Evolutionary conservation across 768 basidiomycete genomes (phyloP), one percentile per base, ranked within the genome.

Genomic region (Phylloporus arenicola): DNA sequence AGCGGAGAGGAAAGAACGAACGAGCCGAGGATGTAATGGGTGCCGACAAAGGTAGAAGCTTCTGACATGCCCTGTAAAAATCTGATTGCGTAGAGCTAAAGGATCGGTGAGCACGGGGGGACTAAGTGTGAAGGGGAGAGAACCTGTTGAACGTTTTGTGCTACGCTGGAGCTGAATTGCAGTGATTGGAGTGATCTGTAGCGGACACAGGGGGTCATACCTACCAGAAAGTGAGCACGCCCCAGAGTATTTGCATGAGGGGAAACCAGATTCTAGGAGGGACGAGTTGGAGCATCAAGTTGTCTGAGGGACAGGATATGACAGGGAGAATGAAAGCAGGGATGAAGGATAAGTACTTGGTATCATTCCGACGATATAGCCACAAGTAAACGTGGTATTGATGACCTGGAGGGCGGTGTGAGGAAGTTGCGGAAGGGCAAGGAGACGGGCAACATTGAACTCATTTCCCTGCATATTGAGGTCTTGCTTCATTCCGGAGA

Each of bases 1-100:
- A 27, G 31, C 19, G 44, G 42, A 52, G 20, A 17, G 11, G 30
- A 42, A 5, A 40, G 19, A 2, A 74, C 81, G 51, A 58, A 85
- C 84, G 82, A 82, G 55, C 86, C 84, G 16, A 87, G 78, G 54
- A 86, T 71, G 58, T 84, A 84, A 55, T 84, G 84, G 14, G 83
- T 81, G 31, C 86, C 86, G 24, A 83, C 83, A 63, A 88, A 89
- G 2, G 85, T 88, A 8, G 84, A 86, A 0, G 84, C 78, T 64
- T 88, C 86, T 7, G 81, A 78, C 50, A 86, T 71, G 20, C 83
- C 87, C 64, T 86, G 84, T 48, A 87, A 76, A 61, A 88, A 87
- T 9, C 84, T 76, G 52, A 88, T 83, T 25, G 72, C 82, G 63
- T 82, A 84, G 45, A 88, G 68, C 82, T 84, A 46, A 22, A 46